Conservation (phyloP, 495 filamentous ascomycete genomes). For the Penicillium steckii region DNA sequence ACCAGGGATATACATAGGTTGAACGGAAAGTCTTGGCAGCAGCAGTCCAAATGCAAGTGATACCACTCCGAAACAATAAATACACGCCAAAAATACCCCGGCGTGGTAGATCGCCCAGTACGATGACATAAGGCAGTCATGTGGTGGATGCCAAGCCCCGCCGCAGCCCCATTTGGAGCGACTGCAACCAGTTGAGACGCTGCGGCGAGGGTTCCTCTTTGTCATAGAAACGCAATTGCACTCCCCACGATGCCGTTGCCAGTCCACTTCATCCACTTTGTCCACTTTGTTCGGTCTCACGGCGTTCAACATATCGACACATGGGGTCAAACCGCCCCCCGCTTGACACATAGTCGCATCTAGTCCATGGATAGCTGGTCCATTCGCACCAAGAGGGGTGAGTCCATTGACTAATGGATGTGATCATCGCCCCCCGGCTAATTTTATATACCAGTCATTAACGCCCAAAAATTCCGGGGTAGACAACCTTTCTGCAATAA, state of each 20-base stretch:
- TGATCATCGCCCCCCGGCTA: conserved; percentile 19
- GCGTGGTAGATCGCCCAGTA: neutral
- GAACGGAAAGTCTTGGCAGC: neutral
- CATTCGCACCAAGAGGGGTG: conserved; percentile 9
- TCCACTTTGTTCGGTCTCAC: conserved; percentile 18
- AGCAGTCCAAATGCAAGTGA: too few species aligned
- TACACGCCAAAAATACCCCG: neutral
- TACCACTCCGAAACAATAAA: too few species aligned
- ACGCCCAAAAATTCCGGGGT: conserved; percentile 22
- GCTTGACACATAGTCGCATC: conserved; percentile 19
- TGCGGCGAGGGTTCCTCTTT: conserved; percentile 1
- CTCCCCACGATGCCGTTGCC: neutral
- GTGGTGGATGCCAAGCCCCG: neutral
- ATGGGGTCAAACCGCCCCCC: conserved; percentile 12
- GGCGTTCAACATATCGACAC: conserved; percentile 12
- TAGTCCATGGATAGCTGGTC: conserved; percentile 9
- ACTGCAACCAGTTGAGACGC: neutral
- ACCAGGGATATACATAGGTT: neutral
- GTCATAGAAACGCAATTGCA: conserved; percentile 19
- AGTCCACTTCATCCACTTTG: neutral
- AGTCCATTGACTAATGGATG: conserved; percentile 22
- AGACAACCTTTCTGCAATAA: conserved; percentile 10
- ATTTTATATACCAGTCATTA: conserved; percentile 17
- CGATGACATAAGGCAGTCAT: neutral
- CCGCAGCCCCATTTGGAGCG: neutral